Evolutionary conservation across 1,284 basidiomycete genomes (phyloP).

Genomic region (Pseudozyma tsukubaensis): DNA sequence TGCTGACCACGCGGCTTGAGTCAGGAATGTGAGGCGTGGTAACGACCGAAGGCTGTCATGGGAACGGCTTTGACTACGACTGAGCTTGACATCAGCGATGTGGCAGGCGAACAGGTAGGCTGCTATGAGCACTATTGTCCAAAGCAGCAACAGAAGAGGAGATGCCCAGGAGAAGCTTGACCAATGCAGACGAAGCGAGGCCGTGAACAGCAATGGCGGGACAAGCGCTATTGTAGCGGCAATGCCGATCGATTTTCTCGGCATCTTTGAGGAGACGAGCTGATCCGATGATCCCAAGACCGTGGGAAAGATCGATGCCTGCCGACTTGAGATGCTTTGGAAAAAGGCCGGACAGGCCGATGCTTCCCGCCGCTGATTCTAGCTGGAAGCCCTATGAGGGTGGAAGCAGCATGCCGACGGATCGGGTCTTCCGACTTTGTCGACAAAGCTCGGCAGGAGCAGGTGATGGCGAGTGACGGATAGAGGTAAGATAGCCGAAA

Average conservation of each 20-base stretch:
- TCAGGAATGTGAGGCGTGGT: conserved; percentile 41
- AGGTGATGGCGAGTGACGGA: too few relatives aligned
- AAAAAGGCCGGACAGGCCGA: not conserved
- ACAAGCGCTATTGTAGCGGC: conserved; percentile 18
- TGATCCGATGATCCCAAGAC: not conserved
- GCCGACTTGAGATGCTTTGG: not conserved
- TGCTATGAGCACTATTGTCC: conserved; percentile 15
- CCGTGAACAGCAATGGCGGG: conserved; percentile 32
- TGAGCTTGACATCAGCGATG: conserved; percentile 15
- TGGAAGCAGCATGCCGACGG: not conserved
- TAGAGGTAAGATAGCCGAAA: too few relatives aligned
- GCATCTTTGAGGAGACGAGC: conserved; percentile 4
- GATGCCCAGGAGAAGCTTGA: conserved; percentile 34
- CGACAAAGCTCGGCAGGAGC: not conserved
- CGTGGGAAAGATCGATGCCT: not conserved
- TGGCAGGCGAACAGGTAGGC: conserved; percentile 29
- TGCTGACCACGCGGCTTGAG: conserved; percentile 47
- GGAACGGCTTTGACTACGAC: conserved; percentile 4
- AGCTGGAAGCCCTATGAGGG: not conserved
- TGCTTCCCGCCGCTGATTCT: too few relatives aligned
- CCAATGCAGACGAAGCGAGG: conserved; percentile 25
- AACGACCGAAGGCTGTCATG: conserved; percentile 20
- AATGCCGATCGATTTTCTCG: conserved; percentile 8
- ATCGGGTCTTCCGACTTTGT: too few relatives aligned
- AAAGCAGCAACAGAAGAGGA: conserved; percentile 27